phyloP scores from a whole-genome alignment of 1,139 yeast genomes.

The Yamadazyma kanchanaburiensis region DNA sequence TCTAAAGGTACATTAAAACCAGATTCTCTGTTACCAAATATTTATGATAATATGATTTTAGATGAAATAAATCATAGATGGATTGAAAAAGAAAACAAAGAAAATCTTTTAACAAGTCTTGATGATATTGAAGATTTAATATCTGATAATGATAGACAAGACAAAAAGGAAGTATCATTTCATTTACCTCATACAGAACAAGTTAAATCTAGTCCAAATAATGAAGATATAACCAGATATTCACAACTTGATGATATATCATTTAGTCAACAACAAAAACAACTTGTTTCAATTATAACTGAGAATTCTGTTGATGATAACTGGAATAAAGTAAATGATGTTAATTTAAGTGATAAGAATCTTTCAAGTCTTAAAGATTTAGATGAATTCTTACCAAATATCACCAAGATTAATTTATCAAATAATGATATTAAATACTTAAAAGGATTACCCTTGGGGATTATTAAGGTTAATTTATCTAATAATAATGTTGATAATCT shows the following conservation, averaged over 20 bases:
- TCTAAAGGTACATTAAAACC: constrained; percentile 32
- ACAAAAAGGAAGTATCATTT: constrained; percentile 40
- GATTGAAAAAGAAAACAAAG: constrained; percentile 24
- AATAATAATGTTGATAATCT: constrained; percentile 39
- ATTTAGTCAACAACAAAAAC: constrained; percentile 46
- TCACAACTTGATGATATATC: constrained; percentile 47
- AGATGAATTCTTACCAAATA: constrained; percentile 41
- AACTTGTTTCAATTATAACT: constrained; percentile 46
- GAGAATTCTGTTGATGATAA: constrained; percentile 32
- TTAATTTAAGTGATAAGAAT: constrained; percentile 29
- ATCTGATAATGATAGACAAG: constrained; percentile 15
- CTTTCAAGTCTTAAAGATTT: constrained; percentile 44
- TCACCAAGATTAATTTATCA: constrained; percentile 37
- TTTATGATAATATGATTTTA: constrained; percentile 38
- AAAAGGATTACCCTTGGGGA: constrained; percentile 43
- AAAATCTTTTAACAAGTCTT: constrained; percentile 32
- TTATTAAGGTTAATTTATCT: constrained; percentile 35
- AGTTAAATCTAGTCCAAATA: constrained; percentile 16
- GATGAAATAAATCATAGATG: constrained; percentile 37
- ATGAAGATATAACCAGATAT: constrained; percentile 33
- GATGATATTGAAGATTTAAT: constrained; percentile 45
- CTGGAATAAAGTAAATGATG: constrained; percentile 42
- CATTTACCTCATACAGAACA: constrained; percentile 30
- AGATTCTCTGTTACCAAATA: constrained; percentile 30
- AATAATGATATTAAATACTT: constrained; percentile 41